phyloP scores from a whole-genome alignment of 169 alveolate genomes.

The Amoebophrya sp. region DNA sequence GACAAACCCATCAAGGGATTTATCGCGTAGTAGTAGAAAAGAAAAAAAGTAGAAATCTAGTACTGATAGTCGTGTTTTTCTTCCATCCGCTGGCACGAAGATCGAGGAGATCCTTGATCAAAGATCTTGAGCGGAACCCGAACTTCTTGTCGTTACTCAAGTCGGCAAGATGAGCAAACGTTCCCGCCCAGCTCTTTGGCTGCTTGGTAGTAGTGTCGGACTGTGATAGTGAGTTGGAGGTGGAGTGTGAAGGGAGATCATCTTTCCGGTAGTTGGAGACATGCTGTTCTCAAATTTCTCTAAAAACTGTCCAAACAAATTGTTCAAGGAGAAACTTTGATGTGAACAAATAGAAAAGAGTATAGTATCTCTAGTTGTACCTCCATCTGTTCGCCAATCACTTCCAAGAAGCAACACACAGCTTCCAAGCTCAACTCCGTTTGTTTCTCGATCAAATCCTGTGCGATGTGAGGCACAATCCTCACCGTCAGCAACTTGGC shows the following conservation, averaged over 20 bases:
- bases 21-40: no score
- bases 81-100: not conserved
- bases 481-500: conserved; percentile 54
- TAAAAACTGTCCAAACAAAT: no score
- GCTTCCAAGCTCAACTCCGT: conserved; percentile 46
- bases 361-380: not conserved
- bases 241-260: no score
- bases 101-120: not conserved
- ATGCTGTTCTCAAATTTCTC: no score
- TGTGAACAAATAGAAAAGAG: not conserved
- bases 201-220: no score
- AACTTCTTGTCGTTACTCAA: not conserved
- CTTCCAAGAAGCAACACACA: conserved; percentile 43
- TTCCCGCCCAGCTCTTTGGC: not conserved
- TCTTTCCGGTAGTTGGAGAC: no score
- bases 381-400: conserved; percentile 43
- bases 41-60: no score
- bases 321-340: no score
- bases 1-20: no score
- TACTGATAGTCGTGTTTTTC: not conserved
- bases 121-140: not conserved
- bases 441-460: conserved; percentile 53
- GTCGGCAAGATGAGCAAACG: not conserved
- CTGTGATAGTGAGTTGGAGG: no score
- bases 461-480: conserved; percentile 54